A percentile compares a stretch with the other conserved stretches of the same genome.
Evolutionary conservation across 768 basidiomycete species (phyloP).

Genomic region (Sarcodon sp.): DNA sequence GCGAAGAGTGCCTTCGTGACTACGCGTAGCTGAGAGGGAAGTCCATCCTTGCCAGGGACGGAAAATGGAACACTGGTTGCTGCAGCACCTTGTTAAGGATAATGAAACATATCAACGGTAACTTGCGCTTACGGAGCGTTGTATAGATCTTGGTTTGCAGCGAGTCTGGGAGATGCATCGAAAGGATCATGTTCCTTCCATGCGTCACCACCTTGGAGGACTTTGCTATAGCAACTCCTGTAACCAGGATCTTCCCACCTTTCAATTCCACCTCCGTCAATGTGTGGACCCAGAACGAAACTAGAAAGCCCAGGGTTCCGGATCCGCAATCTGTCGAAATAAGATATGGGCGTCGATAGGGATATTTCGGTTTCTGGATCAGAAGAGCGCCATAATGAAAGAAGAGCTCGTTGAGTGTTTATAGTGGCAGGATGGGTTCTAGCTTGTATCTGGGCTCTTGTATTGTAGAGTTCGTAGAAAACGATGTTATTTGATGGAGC

Average conservation of each 20-base stretch:
- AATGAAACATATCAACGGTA: background rate
- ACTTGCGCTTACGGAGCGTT: conserved; percentile 31
- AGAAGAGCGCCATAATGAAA: conserved; percentile 46
- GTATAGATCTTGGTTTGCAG: conserved; percentile 54
- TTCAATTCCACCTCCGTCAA: conserved; percentile 61
- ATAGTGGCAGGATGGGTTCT: conserved; percentile 53
- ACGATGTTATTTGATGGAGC: conserved; percentile 58
- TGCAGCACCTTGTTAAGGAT: background rate
- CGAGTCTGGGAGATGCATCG: conserved; percentile 40
- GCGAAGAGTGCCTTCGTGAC: conserved; percentile 53
- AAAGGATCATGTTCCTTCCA: conserved; percentile 59
- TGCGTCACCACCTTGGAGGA: conserved; percentile 33
- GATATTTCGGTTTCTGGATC: conserved; percentile 27
- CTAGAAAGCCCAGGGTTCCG: conserved; percentile 56
- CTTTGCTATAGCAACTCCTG: conserved; percentile 41
- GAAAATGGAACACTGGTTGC: conserved; percentile 13
- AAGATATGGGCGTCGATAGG: conserved; percentile 51
- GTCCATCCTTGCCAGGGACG: conserved; percentile 62
- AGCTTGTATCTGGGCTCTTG: conserved; percentile 46
- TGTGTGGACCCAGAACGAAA: conserved; percentile 55
- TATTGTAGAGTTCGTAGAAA: conserved; percentile 67
- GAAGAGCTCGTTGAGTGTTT: conserved; percentile 40
- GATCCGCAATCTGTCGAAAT: conserved; percentile 67
- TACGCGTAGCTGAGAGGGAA: conserved; percentile 28
- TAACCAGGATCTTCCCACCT: conserved; percentile 56